These are phyloP conservation scores for Lepidium campestre DNA, from an alignment of 441 rosid species.

Conservation along the genomic window DNA sequence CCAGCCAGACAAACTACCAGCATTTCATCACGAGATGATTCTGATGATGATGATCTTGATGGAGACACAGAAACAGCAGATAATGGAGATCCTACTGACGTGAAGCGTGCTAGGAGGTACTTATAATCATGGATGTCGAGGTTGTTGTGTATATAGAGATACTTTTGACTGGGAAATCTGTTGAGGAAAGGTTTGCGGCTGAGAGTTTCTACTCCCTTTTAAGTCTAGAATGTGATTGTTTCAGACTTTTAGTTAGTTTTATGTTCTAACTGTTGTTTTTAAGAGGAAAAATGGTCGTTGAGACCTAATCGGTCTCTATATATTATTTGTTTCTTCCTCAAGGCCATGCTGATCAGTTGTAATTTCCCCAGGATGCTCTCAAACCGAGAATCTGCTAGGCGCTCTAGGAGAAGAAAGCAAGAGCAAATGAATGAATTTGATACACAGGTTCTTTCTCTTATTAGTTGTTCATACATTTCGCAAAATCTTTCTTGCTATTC, in stretches of 20 bases:
- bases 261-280: background rate
- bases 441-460: constrained; percentile 51
- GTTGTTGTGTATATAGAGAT: background rate
- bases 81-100: constrained; percentile 56
- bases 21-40: constrained; percentile 87
- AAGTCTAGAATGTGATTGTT: background rate
- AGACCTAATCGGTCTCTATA: background rate
- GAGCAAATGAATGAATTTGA: constrained; percentile 90
- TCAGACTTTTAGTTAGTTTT: background rate
- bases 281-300: background rate
- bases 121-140: constrained; percentile 2
- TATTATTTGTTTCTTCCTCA: background rate
- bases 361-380: constrained; percentile 66
- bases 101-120: constrained; percentile 83
- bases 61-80: constrained; percentile 77
- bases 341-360: background rate
- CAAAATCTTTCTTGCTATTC: background rate
- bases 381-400: constrained; percentile 97
- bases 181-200: background rate
- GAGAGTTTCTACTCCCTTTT: background rate
- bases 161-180: background rate
- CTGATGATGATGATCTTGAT: constrained; percentile 88
- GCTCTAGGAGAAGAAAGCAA: constrained; percentile 89
- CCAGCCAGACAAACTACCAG: constrained; percentile 71
- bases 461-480: background rate